Conservation (phyloP, 73 alveolate species). For the Tetrahymena borealis region DNA sequence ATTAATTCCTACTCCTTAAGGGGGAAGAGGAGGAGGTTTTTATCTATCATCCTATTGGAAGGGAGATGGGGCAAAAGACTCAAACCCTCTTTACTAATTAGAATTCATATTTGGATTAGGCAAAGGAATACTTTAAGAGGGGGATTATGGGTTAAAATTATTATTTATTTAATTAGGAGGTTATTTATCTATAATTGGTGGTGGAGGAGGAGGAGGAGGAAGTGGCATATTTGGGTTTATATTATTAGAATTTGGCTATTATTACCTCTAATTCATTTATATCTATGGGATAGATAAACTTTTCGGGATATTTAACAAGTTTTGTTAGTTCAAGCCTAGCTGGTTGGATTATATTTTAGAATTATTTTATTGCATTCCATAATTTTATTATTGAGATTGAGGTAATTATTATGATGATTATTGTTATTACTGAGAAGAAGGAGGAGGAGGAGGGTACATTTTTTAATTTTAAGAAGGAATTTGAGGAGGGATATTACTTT, state of each 20-base stretch:
- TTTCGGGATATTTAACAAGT: background rate
- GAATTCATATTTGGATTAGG: background rate
- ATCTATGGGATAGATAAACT: background rate
- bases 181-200: too few relatives aligned
- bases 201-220: background rate
- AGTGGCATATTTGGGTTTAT: background rate
- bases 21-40: too few relatives aligned
- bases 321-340: too few relatives aligned
- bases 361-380: background rate
- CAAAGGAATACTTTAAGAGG: background rate
- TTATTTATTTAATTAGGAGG: background rate
- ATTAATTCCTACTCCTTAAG: background rate
- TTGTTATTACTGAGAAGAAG: too few relatives aligned
- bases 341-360: background rate
- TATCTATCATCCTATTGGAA: background rate
- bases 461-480: background rate
- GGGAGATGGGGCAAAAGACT: background rate
- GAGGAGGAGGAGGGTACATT: background rate
- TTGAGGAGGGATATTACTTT: too few relatives aligned
- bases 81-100: background rate
- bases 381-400: background rate
- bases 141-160: background rate
- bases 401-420: background rate
- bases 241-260: background rate
- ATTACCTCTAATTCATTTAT: background rate